phyloP scores from a whole-genome alignment of 768 basidiomycete genomes.

The Pholiota conissans region DNA sequence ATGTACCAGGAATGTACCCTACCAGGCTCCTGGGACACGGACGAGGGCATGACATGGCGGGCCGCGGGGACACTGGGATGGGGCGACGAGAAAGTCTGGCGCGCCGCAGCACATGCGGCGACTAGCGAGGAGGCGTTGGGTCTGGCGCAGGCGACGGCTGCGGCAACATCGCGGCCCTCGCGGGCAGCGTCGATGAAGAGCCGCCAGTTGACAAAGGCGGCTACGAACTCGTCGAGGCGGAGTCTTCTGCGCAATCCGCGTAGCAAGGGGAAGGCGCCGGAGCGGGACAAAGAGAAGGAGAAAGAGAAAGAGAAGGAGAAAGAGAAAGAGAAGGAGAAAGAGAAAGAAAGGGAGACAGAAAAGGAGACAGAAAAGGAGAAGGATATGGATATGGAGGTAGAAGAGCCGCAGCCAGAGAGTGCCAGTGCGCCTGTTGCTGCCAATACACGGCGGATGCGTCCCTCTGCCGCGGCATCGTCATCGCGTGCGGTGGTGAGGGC shows the following conservation, averaged over 20 bases:
- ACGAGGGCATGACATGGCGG: neutral
- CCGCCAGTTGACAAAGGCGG: neutral
- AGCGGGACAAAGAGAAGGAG: neutral
- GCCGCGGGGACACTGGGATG: neutral
- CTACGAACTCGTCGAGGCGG: neutral
- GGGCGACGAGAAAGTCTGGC: neutral
- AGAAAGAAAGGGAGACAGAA: neutral
- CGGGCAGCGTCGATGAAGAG: neutral
- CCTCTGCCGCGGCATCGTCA: neutral
- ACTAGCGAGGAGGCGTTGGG: neutral
- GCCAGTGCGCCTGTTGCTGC: constrained; percentile 32
- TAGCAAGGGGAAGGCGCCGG: neutral
- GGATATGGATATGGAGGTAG: too few species aligned
- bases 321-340: neutral
- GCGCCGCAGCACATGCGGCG: neutral
- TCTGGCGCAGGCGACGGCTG: neutral
- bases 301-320: neutral
- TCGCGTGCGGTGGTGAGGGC: neutral
- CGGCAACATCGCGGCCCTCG: neutral
- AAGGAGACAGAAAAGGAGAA: constrained; percentile 13
- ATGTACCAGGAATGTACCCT: neutral
- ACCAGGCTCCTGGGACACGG: neutral
- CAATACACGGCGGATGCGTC: constrained; percentile 24
- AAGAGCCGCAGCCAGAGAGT: too few species aligned
- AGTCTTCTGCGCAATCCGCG: neutral